Base-by-base conservation (phyloP, 345 rosid genomes). In the Cochlearia excelsa region DNA sequence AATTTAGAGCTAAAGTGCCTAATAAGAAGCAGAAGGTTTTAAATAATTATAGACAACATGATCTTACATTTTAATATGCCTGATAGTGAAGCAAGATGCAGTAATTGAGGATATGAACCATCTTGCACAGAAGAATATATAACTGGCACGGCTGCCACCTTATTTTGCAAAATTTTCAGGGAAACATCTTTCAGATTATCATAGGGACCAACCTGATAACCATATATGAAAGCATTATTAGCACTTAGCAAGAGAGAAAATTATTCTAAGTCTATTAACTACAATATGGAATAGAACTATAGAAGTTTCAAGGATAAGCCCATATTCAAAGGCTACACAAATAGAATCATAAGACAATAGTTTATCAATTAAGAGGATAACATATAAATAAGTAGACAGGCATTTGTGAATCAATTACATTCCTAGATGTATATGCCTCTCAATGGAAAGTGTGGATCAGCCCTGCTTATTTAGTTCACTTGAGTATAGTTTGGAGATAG, bases 31-130 rank as follows among this genome's bases (percentile, higher is more conserved):
- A 49, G 9, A 42, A 41, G 46, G 16, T 39, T 53, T 48, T 5
- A 1, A 31, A 44, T 28, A 33, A 2, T 3, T 9, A 34, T 49
- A 34, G 35, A 38, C 53, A 48, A 62, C 42, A 75, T 72, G 48
- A 28, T 9, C 84, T 78, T 76, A 94, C 99, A 81, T 79, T 85
- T 90, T 64, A 94, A 73, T 71, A 94, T 84, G 71, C 91, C 96
- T 53, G 97, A 82, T 56, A 94, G 80, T 6, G 99, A 84, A 68
- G 99, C 96, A 77, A 94, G 88, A 72, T 90, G 88, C 56, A 94
- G 80, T 53, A 94, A 79, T 79, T 82, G 88, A 0, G 92, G 96
- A 73, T 75, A 75, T 64, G 90, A 74, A 71, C 82, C 88, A 67
- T 79, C 94, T 46, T 30, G 76, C 42, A 80, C 57, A 10, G 76